Base-by-base conservation (phyloP, 1,284 basidiomycete genomes). In the Afroboletus lepidellus region DNA sequence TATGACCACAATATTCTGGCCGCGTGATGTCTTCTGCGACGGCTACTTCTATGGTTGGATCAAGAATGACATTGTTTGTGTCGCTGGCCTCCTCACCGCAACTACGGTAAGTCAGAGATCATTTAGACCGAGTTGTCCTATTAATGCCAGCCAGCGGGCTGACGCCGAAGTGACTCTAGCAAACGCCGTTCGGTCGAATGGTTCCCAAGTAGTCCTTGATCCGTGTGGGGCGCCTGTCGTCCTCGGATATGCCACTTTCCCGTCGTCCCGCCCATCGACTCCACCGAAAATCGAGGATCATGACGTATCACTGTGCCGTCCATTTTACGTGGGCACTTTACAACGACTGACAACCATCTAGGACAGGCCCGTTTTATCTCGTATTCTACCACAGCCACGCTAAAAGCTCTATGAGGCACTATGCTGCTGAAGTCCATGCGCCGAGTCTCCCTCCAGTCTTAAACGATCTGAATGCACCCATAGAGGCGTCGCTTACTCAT, bases 11-110 rank as follows among this genome's bases (percentile, higher is more conserved):
- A 64, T 81, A 55, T 80, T 84, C 62, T 84, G 82, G 81, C 82
- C 83, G 36, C 57, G 63, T 38, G 74, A 81, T 61, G 72, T 76
- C 48, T 56, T 65, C 41, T 34, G 58, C 8, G 60, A 65, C 32
- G 81, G 83, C 2, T 72, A 76, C 55, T 74, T 74, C 56, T 84
- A 81, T 60, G 83, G 83, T 8, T 85, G 83, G 83, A 57, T 65
- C 8, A 60, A 63, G 13, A 70, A 74, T 45, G 58, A 62, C 16
- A 50, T 38, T 8, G 51, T 75, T 5, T 83, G 78, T 60, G 72
- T 85, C 32, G 78, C 76, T 15, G 82, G 80, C 8, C 69, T 80
- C n/a, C 48, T 83, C 25, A 57, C 64, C 23, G 61, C 62, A 13
- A 58, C 60, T 8, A 61, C 65, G 38, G 77, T 77, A 51, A 54